Percentiles rank a stretch among this genome's conserved stretches.
phyloP scores from a whole-genome alignment of 2,329 filamentous ascomycete species.

The Neopestalotiopsis rosae region DNA sequence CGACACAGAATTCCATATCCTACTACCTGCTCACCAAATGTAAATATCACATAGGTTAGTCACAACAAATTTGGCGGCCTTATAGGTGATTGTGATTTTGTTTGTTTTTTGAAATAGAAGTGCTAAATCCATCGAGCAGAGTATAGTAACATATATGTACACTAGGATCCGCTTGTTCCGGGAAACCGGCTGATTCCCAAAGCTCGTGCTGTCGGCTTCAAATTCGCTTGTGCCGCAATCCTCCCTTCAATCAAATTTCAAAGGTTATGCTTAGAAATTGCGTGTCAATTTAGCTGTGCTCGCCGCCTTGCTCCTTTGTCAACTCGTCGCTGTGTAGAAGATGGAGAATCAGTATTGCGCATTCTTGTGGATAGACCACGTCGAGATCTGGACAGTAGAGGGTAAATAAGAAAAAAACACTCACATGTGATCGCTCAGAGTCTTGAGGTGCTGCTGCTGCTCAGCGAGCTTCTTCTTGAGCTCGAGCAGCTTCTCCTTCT shows the following conservation, averaged over 20 bases:
- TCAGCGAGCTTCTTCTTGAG: slow-evolving; percentile 76
- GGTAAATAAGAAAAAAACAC: slow-evolving; percentile 37
- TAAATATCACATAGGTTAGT: too few relatives aligned
- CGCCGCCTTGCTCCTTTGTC: slow-evolving; percentile 73
- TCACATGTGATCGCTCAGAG: slow-evolving; percentile 87
- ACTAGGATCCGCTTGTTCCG: slow-evolving; percentile 23
- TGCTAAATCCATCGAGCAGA: slow-evolving; percentile 3
- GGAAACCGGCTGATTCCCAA: background rate
- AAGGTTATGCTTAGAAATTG: slow-evolving; percentile 2
- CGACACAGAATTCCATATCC: too few relatives aligned
- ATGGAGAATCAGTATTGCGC: slow-evolving; percentile 17
- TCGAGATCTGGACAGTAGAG: background rate
- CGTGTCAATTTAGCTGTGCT: slow-evolving; percentile 57
- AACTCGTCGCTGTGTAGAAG: slow-evolving; percentile 69
- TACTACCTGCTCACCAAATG: too few relatives aligned
- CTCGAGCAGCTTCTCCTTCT: slow-evolving; percentile 85
- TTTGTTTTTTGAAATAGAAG: background rate
- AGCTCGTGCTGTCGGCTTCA: background rate
- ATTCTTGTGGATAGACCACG: background rate
- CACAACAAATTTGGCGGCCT: too few relatives aligned
- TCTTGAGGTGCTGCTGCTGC: slow-evolving; percentile 83
- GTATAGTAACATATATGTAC: slow-evolving; percentile 32
- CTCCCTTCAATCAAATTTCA: background rate
- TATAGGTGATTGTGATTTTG: too few relatives aligned
- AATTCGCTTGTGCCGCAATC: background rate